Evolutionary conservation across 345 rosid genomes (phyloP).

Genomic region (Pelargonium nanum): DNA sequence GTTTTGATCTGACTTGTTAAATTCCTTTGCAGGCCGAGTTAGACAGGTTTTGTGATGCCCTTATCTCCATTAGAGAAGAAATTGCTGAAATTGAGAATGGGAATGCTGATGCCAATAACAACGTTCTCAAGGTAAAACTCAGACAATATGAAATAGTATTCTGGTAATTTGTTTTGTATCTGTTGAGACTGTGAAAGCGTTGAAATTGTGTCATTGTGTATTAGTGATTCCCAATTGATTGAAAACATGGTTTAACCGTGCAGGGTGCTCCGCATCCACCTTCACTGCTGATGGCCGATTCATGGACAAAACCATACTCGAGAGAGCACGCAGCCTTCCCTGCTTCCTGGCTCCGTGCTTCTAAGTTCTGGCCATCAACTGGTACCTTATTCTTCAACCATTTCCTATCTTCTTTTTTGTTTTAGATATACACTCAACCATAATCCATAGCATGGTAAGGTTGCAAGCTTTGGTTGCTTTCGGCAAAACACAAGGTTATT

Average conservation of each 20-base stretch:
- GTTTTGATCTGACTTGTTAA: background rate
- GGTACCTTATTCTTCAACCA: conserved; percentile 20
- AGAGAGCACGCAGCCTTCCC: conserved; percentile 94
- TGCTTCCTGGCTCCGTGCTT: conserved; percentile 82
- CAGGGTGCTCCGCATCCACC: conserved; percentile 99
- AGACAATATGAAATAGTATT: too few relatives aligned
- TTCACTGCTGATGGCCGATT: conserved; percentile 89
- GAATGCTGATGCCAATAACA: conserved; percentile 83
- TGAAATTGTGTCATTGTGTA: too few relatives aligned
- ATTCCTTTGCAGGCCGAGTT: conserved; percentile 71
- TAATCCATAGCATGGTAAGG: too few relatives aligned
- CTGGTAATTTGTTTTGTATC: too few relatives aligned
- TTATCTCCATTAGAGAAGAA: conserved; percentile 93
- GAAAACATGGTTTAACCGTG: too few relatives aligned
- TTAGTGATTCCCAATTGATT: conserved; percentile 6
- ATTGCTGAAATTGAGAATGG: conserved; percentile 87
- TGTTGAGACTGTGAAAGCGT: too few relatives aligned
- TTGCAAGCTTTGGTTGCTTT: too few relatives aligned
- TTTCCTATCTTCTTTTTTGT: too few relatives aligned
- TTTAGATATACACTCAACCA: too few relatives aligned
- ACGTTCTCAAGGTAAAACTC: conserved; percentile 68
- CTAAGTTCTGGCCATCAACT: conserved; percentile 96
- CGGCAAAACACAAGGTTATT: too few relatives aligned
- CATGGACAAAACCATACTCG: conserved; percentile 88
- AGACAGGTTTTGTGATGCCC: conserved; percentile 92